Conservation (phyloP, 176 grass and related monocot genomes). For the Juncus inflexus region DNA sequence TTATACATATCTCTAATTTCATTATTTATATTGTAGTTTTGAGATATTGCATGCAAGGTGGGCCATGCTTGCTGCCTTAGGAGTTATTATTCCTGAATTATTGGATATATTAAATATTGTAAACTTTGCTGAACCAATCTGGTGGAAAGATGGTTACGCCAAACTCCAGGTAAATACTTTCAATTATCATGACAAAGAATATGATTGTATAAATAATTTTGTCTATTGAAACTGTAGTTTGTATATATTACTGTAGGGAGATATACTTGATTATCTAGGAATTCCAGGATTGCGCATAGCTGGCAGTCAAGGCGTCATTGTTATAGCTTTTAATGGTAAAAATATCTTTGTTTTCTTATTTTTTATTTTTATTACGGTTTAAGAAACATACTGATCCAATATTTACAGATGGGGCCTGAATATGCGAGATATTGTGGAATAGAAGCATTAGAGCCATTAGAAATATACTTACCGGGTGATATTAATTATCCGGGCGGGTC, state of each 20-base stretch:
- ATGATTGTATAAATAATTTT: background rate
- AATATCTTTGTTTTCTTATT: background rate
- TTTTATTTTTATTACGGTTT: no score
- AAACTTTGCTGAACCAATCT: constrained; percentile 83
- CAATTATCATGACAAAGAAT: background rate
- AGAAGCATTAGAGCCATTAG: constrained; percentile 80
- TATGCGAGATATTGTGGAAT: constrained; percentile 88
- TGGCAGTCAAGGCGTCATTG: constrained; percentile 80
- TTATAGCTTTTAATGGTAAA: constrained; percentile 92
- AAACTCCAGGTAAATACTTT: constrained; percentile 73
- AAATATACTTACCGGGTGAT: constrained; percentile 80
- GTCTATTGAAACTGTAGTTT: background rate
- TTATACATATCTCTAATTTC: constrained; percentile 6
- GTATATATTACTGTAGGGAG: constrained; percentile 45
- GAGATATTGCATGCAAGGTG: constrained; percentile 94
- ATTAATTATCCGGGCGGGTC: constrained; percentile 88
- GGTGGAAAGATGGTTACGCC: constrained; percentile 98
- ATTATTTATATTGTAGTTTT: constrained; percentile 49
- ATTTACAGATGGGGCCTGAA: constrained; percentile 68
- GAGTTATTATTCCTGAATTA: constrained; percentile 83
- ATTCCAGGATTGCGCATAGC: constrained; percentile 87
- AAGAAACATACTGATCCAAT: no score
- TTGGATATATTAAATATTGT: constrained; percentile 69
- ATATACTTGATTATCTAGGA: constrained; percentile 92
- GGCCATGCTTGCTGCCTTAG: constrained; percentile 91